A percentile compares a stretch with the other conserved stretches of the same genome.
phyloP scores from a whole-genome alignment of 768 basidiomycete genomes.

The Agrocybe praecox region DNA sequence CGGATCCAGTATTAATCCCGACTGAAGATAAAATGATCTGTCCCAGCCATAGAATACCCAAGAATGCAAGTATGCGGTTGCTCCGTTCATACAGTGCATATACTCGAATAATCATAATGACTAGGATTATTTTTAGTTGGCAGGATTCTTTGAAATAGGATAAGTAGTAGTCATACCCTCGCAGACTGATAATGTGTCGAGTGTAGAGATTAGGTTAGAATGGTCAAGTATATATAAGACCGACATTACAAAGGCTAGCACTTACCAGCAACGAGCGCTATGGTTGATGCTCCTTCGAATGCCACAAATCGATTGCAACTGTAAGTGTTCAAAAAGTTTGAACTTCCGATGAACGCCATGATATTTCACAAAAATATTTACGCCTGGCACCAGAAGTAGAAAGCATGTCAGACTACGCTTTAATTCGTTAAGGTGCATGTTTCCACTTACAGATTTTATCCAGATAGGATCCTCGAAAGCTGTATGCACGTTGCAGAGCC shows the following conservation, averaged over 20 bases:
- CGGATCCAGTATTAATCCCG: slow-evolving; percentile 24
- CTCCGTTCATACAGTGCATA: slow-evolving; percentile 28
- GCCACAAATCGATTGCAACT: slow-evolving; percentile 27
- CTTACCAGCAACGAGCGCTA: slow-evolving; percentile 26
- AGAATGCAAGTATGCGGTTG: slow-evolving; percentile 16
- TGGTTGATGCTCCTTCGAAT: slow-evolving; percentile 31
- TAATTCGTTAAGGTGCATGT: background rate
- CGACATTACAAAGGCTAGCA: slow-evolving; percentile 4
- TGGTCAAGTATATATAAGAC: too few species aligned
- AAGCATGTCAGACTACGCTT: too few species aligned
- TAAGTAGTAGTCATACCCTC: background rate
- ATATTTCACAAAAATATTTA: background rate
- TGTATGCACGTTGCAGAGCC: too few species aligned
- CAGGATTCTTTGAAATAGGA: background rate
- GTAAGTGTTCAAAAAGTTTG: background rate
- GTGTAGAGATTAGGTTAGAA: background rate
- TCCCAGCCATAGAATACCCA: slow-evolving; percentile 22
- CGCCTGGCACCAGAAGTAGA: background rate
- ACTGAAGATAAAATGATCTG: slow-evolving; percentile 26
- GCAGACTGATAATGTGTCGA: background rate
- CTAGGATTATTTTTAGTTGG: slow-evolving; percentile 16
- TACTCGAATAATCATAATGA: slow-evolving; percentile 33
- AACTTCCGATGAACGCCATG: background rate
- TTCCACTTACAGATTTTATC: slow-evolving; percentile 9
- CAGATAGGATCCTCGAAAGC: slow-evolving; percentile 18